Base-by-base conservation (phyloP, 495 filamentous ascomycete species). In the Aspergillus indologenus region DNA sequence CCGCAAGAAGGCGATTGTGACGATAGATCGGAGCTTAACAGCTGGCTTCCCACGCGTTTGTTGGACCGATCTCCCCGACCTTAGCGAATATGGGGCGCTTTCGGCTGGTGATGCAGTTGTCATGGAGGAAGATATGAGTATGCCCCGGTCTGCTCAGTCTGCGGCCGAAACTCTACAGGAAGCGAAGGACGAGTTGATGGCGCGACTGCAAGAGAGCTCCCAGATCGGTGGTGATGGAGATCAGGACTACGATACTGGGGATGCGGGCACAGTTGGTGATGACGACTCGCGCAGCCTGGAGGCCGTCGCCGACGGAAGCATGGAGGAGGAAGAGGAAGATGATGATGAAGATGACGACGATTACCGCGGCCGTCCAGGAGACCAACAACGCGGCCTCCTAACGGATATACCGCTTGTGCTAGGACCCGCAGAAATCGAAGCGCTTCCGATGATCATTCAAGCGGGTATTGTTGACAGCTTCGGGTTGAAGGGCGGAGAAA, bases 331-430 rank as follows among this genome's bases (percentile, higher is more conserved):
- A 57, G 73, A 87, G 21, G 87, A 89, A 19, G 90, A 91, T 45
- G 87, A 90, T 52, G 88, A 91, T 45, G 85, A 88, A 20, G 87
- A 90, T 21, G 83, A 85, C 40, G 87, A 89, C 48, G 91, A 96
- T 54, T 89, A 92, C 63, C 88, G 90, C 50, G 86, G 85, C 3
- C 87, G 90, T 60, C 87, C 87, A 20, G 91, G 92, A 55, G 90
- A 90, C 21, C 90, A 89, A 45, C 87, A 96, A 71, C 88, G 88
- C 26, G 92, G 92, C 29, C 76, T 97, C 5, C 71, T 97, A 43
- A 96, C 92, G 5, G 92, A 96, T 69, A 89, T 97, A 24, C 92
- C 92, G n/a, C 87, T 96, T 57, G 92, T 96, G 18, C 79, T 97
- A 17, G 91, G 92, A 24, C 92, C 92, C 0, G 89, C 88, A 46